phyloP scores from a whole-genome alignment of 164 flowering plant genomes.

The Nelumbo lutea region DNA sequence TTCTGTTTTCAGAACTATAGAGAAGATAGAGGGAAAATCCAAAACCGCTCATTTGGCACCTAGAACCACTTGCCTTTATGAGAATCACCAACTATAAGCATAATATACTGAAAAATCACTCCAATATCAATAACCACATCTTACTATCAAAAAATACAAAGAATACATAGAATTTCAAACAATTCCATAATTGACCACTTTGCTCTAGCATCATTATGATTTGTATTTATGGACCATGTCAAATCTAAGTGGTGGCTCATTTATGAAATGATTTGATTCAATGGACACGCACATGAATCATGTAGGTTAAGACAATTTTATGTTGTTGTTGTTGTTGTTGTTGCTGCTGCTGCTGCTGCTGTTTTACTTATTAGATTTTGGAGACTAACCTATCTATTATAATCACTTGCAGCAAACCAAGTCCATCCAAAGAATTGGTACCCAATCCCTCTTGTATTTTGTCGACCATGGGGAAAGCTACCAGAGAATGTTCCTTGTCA shows the following conservation, averaged over 20 bases:
- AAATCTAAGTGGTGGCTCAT: not conserved
- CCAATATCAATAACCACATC: no score
- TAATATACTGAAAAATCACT: no score
- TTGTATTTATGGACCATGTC: no score
- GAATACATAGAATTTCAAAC: no score
- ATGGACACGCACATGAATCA: not conserved
- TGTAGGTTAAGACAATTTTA: not conserved
- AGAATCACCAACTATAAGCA: no score
- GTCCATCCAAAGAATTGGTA: constrained; percentile 99
- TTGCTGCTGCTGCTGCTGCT: not conserved
- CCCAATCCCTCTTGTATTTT: constrained; percentile 92
- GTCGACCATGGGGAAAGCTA: constrained; percentile 99
- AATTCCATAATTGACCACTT: no score
- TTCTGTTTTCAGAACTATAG: no score
- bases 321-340: not conserved
- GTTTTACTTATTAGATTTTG: not conserved
- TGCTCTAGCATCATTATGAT: no score
- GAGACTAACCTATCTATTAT: not conserved
- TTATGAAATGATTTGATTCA: not conserved
- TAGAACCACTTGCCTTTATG: no score
- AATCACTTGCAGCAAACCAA: constrained; percentile 62
- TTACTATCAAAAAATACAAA: no score
- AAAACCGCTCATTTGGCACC: no score
- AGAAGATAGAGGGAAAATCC: no score
- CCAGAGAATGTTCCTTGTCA: constrained; percentile 99